A percentile compares a stretch with the other conserved stretches of the same genome.
Conservation (phyloP, 306 rosid genomes). For the Malus sylvestris region DNA sequence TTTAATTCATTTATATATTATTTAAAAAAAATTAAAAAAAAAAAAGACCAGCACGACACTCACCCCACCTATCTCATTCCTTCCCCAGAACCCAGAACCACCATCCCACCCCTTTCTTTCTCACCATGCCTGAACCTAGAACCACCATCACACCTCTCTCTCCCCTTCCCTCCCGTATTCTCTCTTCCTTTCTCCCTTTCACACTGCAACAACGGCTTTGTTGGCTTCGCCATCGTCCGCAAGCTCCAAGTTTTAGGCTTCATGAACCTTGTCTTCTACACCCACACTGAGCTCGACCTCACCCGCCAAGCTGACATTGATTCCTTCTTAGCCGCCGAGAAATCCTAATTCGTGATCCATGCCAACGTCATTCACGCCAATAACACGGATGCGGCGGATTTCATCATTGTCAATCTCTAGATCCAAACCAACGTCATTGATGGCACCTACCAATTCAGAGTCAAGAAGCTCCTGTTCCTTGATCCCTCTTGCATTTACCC, state of each 20-base stretch:
- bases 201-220: slow-evolving; percentile 58
- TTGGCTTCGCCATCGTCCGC: slow-evolving; percentile 77
- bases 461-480: slow-evolving; percentile 66
- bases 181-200: too few relatives aligned
- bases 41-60: too few relatives aligned
- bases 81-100: too few relatives aligned
- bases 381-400: slow-evolving; percentile 81
- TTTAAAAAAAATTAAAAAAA: too few relatives aligned
- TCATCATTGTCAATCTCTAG: slow-evolving; percentile 81
- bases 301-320: slow-evolving; percentile 75
- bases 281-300: slow-evolving; percentile 80
- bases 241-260: slow-evolving; percentile 62
- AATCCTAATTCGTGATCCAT: too few relatives aligned
- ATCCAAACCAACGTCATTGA: slow-evolving; percentile 85
- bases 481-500: slow-evolving; percentile 93
- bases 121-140: too few relatives aligned
- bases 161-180: too few relatives aligned
- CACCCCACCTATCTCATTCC: too few relatives aligned
- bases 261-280: slow-evolving; percentile 50
- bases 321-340: slow-evolving; percentile 3
- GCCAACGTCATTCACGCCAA: slow-evolving; percentile 11
- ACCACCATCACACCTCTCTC: too few relatives aligned
- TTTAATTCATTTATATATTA: too few relatives aligned
- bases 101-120: too few relatives aligned
- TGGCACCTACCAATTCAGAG: slow-evolving; percentile 54